These are phyloP conservation scores for Pythium guiyangense DNA, from an alignment of 352 stramenopile genomes.

Conservation along the genomic window DNA sequence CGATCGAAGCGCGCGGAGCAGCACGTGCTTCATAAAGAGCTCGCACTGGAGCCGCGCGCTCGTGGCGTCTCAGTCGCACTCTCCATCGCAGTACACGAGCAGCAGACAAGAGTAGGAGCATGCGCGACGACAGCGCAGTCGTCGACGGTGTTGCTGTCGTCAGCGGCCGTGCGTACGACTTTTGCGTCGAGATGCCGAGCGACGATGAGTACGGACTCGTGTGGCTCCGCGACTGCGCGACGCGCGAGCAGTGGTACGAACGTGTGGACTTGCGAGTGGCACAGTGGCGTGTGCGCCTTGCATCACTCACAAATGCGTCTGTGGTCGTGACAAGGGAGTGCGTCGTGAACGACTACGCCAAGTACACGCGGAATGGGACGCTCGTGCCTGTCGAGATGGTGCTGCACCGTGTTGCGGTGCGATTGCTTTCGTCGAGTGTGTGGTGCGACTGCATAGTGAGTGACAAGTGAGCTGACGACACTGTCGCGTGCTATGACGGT, in stretches of 20 bases:
- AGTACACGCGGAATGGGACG: slow-evolving; percentile 1
- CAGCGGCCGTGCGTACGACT: not conserved
- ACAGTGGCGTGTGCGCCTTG: not conserved
- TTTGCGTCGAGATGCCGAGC: not conserved
- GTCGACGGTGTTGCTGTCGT: not conserved
- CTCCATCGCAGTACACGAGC: too few relatives aligned
- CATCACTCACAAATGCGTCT: not conserved
- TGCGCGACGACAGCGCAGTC: too few relatives aligned
- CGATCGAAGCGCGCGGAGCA: too few relatives aligned
- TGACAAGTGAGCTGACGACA: too few relatives aligned
- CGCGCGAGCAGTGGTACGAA: not conserved
- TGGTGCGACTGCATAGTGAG: too few relatives aligned
- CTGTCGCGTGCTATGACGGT: too few relatives aligned
- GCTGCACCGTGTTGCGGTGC: not conserved
- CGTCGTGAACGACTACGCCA: slow-evolving; percentile 5
- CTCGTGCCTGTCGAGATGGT: not conserved
- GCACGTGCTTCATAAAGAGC: too few relatives aligned
- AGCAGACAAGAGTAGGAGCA: too few relatives aligned
- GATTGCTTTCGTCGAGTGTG: not conserved
- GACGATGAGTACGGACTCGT: not conserved
- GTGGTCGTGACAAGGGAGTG: not conserved
- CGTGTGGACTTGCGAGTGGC: not conserved
- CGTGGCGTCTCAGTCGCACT: too few relatives aligned
- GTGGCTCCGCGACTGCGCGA: not conserved
- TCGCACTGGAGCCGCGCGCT: too few relatives aligned